A percentile compares a stretch with the other conserved stretches of the same genome.
phyloP scores from a whole-genome alignment of 106 monocot genomes.

The Apostasia shenzhenica region DNA sequence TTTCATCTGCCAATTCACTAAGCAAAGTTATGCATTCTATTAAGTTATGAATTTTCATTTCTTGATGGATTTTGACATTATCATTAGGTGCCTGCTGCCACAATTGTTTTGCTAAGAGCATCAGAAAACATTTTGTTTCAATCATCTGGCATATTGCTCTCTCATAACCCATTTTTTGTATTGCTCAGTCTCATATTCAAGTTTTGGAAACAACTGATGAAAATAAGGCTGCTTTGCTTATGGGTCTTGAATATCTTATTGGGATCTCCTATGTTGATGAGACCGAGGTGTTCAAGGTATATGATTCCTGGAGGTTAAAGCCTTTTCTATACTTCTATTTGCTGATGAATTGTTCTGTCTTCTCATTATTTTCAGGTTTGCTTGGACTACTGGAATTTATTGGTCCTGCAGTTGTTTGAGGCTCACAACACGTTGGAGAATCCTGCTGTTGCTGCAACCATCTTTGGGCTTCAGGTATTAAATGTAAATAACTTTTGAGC shows the following conservation, averaged over 20 bases:
- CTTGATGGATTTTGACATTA: too few species aligned
- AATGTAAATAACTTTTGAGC: too few species aligned
- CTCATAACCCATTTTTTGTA: not conserved
- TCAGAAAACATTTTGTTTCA: too few species aligned
- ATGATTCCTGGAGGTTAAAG: not conserved
- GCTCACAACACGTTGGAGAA: slow-evolving; percentile 68
- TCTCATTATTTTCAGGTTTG: slow-evolving; percentile 57
- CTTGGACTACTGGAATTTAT: slow-evolving; percentile 95
- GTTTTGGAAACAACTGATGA: slow-evolving; percentile 72
- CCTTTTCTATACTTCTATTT: too few species aligned
- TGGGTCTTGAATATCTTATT: slow-evolving; percentile 96
- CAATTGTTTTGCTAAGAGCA: too few species aligned
- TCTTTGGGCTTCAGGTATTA: slow-evolving; percentile 91
- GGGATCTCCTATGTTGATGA: slow-evolving; percentile 98
- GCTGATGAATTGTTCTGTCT: not conserved
- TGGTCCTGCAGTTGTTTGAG: slow-evolving; percentile 90
- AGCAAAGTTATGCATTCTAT: not conserved
- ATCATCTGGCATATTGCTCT: too few species aligned
- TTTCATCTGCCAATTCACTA: not conserved
- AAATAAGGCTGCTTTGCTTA: slow-evolving; percentile 51
- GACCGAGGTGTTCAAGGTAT: slow-evolving; percentile 98
- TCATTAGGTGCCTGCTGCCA: too few species aligned
- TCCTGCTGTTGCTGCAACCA: slow-evolving; percentile 61
- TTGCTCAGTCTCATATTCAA: slow-evolving; percentile 71
- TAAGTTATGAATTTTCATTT: too few species aligned